Conservation (phyloP, 768 basidiomycete genomes). For the Lactifluus pinguis region DNA sequence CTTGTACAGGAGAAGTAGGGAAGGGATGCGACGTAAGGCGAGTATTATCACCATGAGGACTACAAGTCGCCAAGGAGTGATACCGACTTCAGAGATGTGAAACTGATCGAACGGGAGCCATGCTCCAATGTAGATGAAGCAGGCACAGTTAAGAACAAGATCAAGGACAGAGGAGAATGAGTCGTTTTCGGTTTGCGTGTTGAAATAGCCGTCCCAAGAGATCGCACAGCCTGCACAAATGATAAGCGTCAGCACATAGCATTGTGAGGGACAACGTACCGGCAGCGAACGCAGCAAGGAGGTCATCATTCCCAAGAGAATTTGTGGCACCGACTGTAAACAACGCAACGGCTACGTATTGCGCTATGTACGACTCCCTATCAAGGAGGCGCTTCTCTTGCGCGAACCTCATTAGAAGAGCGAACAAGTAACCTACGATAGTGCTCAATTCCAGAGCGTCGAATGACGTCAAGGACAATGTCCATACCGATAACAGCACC, state of each 20-base stretch:
- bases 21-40: constrained; percentile 70
- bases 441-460: not conserved
- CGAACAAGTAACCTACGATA: constrained; percentile 51
- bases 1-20: constrained; percentile 64
- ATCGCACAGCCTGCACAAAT: constrained; percentile 63
- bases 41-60: constrained; percentile 61
- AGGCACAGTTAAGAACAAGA: constrained; percentile 70
- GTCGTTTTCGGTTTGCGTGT: constrained; percentile 72
- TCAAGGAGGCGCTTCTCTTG: constrained; percentile 59
- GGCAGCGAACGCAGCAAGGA: constrained; percentile 82
- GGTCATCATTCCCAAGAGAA: constrained; percentile 77
- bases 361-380: constrained; percentile 80
- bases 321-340: constrained; percentile 74
- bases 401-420: constrained; percentile 62
- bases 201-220: constrained; percentile 86
- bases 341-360: constrained; percentile 65
- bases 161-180: constrained; percentile 88
- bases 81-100: constrained; percentile 45
- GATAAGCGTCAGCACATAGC: not conserved
- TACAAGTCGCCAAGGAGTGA: constrained; percentile 63
- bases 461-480: not conserved
- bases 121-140: constrained; percentile 82
- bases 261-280: constrained; percentile 32
- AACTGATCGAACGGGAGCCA: constrained; percentile 67
- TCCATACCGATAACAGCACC: constrained; percentile 46